Base-by-base conservation (phyloP, 768 basidiomycete genomes). In the Suillus luteus region DNA sequence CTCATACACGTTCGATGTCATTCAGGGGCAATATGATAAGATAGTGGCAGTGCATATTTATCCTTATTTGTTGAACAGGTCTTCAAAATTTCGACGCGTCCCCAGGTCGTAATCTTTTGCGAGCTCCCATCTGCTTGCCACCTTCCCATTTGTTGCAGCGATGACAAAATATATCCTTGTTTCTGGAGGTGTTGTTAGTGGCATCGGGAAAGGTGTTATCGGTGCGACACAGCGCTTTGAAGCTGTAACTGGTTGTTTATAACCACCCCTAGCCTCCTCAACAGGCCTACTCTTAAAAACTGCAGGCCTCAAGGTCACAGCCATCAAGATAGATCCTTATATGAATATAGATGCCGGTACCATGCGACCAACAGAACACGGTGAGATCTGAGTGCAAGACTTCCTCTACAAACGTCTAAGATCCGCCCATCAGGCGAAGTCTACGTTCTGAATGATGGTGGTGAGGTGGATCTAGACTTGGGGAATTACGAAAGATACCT, bases 311-410 rank as follows among this genome's bases (percentile, higher is more conserved):
- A 97, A 95, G 80, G 96, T 98, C 70, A 99, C 96, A 9, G 93
- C 96, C 12, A 98, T 99, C 83, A 99, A 99, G 80, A 99, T 99
- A 71, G 96, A 99, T 75, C 96, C 96, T 15, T 99, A 99, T 71
- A 99, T 99, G 96, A 99, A 99, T 80, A 98, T 99, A 70, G 96
- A 99, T 83, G 96, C 96, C 27, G 96, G 96, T 41, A 99, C 96
- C 22, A 99, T 99, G 96, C 84, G 94, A 58, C 96, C 96, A 15
- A 96, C 95, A 17, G 96, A 99, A 77, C 96, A 99, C 75, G 96
- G 96, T 93, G 75, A 83, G 88, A 66, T 65, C 58, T 54, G 46
- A 64, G 40, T 59, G 48, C 10, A 35, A 67, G 51, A 2, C 24
- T 24, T 62, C 64, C 57, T 40, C 49, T 17, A 24, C 54, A 48